These are phyloP conservation scores for Wickerhamomyces kurtzmanii DNA, from an alignment of 805 yeast genomes.

Conservation along the genomic window DNA sequence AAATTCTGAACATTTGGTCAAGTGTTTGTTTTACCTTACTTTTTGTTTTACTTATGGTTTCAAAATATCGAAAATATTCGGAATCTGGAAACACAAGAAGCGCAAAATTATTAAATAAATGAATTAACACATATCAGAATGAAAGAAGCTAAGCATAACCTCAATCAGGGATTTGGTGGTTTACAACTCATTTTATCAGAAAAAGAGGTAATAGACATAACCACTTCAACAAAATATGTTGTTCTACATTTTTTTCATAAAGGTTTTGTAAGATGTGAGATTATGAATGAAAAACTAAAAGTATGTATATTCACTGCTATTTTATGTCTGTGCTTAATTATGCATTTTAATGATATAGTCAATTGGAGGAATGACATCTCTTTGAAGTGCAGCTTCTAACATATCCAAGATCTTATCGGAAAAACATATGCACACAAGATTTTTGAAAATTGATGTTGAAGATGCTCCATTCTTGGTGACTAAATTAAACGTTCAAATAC, in stretches of 20 bases:
- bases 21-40: no score
- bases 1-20: no score
- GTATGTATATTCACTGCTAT: constrained; percentile 1
- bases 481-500: constrained; percentile 50
- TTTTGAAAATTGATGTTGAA: constrained; percentile 47
- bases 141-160: constrained; percentile 21
- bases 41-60: no score
- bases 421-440: constrained; percentile 45
- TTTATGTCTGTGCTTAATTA: not conserved
- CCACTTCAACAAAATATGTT: constrained; percentile 29
- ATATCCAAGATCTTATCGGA: constrained; percentile 33
- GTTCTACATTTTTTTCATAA: constrained; percentile 60
- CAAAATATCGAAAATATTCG: no score
- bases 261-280: constrained; percentile 47
- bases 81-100: not conserved
- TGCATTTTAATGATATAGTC: not conserved
- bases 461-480: constrained; percentile 65
- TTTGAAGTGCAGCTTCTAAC: not conserved
- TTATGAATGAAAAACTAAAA: constrained; percentile 39
- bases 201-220: constrained; percentile 42
- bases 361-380: not conserved
- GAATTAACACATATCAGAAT: constrained; percentile 20
- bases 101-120: constrained; percentile 19
- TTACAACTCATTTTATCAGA: constrained; percentile 37
- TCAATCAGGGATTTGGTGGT: constrained; percentile 32